Base-by-base conservation (phyloP, 352 stramenopile species). In the Phytophthora hibernalis region DNA sequence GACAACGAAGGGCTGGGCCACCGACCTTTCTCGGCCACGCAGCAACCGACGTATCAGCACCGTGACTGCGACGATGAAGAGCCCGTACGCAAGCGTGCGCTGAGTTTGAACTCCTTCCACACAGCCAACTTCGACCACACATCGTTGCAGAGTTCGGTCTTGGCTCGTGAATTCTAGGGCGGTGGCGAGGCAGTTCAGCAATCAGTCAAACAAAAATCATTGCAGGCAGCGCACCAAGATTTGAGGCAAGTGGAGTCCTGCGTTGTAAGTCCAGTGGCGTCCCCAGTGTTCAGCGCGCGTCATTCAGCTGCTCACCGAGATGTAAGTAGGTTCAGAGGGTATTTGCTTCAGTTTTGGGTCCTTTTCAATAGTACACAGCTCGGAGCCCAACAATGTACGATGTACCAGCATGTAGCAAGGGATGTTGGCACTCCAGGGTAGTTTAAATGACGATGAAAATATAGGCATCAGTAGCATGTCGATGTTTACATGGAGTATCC, bases 91-190 rank as follows among this genome's bases (percentile, higher is more conserved):
- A 79, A 77, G 65, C 78, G 80, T 21, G 78, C 76, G 35, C 51
- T 87, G 11, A 93, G 85, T 57, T 70, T 90, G 26, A 85, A 91
- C 71, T 91, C 83, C 24, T 93, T 93, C 64, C 85, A 92, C 66
- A 93, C 85, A 24, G 81, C 83, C 51, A 91, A 93, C 67, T 91
- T 93, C 58, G 85, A 93, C 64, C 74, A 92, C 52, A 91, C 85
- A 20, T 76, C 68, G 54, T 54, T 84, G 48, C 72, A 78, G 22
- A 78, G 70, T 70, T 82, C 75, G 40, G 40, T 80, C 16, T 66
- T 80, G 43, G 73, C 73, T 26, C 75, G 79, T 43, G 77, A 86
- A 47, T 83, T 83, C 40, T 79, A 82, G 44, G 30, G n/a, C 6
- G 30, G 26, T 12, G 20, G 30, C 4, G 24, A 35, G 18, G 63